Evolutionary conservation across 352 stramenopile species (phyloP).

Genomic region (Phytophthora podocarpi): DNA sequence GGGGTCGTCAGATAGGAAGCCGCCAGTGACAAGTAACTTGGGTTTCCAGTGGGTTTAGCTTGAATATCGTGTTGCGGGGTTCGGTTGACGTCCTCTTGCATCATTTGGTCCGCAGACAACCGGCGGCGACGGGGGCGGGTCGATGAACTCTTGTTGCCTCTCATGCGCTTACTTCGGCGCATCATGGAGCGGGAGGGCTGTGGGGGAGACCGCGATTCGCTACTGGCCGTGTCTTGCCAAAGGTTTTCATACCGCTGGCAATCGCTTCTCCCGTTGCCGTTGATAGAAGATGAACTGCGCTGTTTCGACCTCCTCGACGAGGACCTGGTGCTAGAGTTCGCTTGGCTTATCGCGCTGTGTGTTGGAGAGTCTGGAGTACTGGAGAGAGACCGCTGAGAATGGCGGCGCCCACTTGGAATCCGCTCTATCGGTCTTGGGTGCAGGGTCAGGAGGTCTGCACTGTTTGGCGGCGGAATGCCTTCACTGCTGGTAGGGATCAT

Average conservation of each 20-base stretch:
- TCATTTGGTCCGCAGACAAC: conserved; percentile 1
- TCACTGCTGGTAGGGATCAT: conserved; percentile 31
- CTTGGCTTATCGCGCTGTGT: conserved; percentile 21
- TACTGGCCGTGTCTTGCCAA: conserved; percentile 30
- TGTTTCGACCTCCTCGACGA: conserved; percentile 16
- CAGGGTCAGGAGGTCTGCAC: neutral
- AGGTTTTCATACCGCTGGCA: conserved; percentile 6
- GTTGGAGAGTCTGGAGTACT: conserved; percentile 20
- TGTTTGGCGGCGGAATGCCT: conserved; percentile 19
- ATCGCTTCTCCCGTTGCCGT: conserved; percentile 8
- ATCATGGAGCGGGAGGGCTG: conserved; percentile 10
- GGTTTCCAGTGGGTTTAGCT: conserved; percentile 9
- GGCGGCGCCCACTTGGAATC: conserved; percentile 15
- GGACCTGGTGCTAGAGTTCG: conserved; percentile 25
- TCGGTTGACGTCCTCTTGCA: neutral
- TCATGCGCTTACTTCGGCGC: conserved; percentile 14
- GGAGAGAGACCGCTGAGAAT: conserved; percentile 22
- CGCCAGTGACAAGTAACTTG: conserved; percentile 19
- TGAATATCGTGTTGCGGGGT: neutral
- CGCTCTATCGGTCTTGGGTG: conserved; percentile 14
- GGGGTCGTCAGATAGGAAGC: conserved; percentile 33
- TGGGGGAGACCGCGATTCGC: conserved; percentile 27
- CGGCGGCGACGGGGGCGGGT: neutral
- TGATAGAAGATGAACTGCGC: conserved; percentile 16
- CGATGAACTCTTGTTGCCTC: conserved; percentile 10